Base-by-base conservation (phyloP, 306 rosid genomes). In the Gynostemma pentaphyllum region DNA sequence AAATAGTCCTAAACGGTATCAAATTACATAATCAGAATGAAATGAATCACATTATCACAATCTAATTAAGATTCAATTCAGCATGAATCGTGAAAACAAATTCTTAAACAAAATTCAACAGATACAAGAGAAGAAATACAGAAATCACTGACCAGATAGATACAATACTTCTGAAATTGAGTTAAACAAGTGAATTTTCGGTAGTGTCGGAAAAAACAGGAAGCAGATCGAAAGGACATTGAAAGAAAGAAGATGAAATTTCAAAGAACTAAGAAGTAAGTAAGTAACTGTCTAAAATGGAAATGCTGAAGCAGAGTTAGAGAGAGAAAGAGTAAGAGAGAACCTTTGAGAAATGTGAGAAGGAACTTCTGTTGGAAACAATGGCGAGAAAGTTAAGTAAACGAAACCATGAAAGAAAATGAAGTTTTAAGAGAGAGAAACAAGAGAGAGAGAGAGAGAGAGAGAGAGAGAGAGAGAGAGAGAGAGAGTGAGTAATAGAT, bases 141-240 rank as follows among this genome's bases (percentile, higher is more conserved):
- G 30, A 16, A 68, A 68, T 48, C 19, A 72, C 54, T n/a, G 15
- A 14, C 27, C 59, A 80, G 89, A 86, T 89, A n/a, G n/a, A n/a
- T n/a, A n/a, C n/a, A n/a, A n/a, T n/a, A n/a, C n/a, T n/a, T n/a
- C n/a, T n/a, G n/a, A n/a, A n/a, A n/a, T n/a, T n/a, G n/a, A n/a
- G n/a, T n/a, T n/a, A n/a, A n/a, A n/a, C n/a, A n/a, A n/a, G n/a
- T n/a, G n/a, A n/a, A n/a, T n/a, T n/a, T n/a, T n/a, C n/a, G n/a
- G n/a, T n/a, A n/a, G n/a, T n/a, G n/a, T n/a, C n/a, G n/a, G n/a
- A n/a, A n/a, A n/a, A n/a, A n/a, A n/a, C n/a, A n/a, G n/a, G n/a
- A n/a, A n/a, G n/a, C n/a, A n/a, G n/a, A n/a, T n/a, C n/a, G n/a
- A n/a, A n/a, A n/a, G n/a, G n/a, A n/a, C n/a, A n/a, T n/a, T n/a